phyloP scores from a whole-genome alignment of 225 moss, liverwort and hornwort species.

The Pseudisothecium myosuroides region DNA sequence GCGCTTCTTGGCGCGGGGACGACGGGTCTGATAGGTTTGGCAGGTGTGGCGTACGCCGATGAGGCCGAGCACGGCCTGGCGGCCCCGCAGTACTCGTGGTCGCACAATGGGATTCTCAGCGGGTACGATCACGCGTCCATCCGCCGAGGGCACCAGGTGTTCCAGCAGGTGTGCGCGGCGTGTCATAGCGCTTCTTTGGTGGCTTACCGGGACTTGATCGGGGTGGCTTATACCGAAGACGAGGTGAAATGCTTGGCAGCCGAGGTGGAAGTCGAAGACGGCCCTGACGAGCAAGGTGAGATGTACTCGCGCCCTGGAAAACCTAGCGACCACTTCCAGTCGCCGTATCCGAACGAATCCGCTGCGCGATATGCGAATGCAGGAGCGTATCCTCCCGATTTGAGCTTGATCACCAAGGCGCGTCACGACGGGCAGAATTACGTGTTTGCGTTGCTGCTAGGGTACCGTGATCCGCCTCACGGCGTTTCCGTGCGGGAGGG shows the following conservation, averaged over 20 bases:
- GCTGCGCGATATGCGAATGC: constrained; percentile 86
- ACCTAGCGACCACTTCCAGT: constrained; percentile 82
- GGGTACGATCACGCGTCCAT: constrained; percentile 54
- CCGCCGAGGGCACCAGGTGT: constrained; percentile 93
- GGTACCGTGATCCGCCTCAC: constrained; percentile 87
- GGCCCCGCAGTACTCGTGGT: constrained; percentile 37
- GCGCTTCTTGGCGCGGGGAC: constrained; percentile 34
- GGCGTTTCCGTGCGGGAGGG: constrained; percentile 93
- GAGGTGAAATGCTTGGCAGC: constrained; percentile 84
- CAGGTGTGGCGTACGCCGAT: constrained; percentile 42
- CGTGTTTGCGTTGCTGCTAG: constrained; percentile 74
- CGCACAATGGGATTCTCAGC: constrained; percentile 40
- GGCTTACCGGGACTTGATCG: constrained; percentile 88
- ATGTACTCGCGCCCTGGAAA: constrained; percentile 84
- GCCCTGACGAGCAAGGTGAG: constrained; percentile 94
- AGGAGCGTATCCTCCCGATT: constrained; percentile 91
- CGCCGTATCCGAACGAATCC: constrained; percentile 72
- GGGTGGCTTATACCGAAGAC: constrained; percentile 93
- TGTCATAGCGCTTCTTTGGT: constrained; percentile 83
- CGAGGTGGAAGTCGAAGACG: constrained; percentile 85
- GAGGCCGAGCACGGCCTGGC: constrained; percentile 49
- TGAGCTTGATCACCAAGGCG: constrained; percentile 93
- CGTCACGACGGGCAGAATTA: constrained; percentile 96
- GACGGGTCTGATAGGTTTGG: constrained; percentile 35
- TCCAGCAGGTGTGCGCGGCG: constrained; percentile 91